Percentiles rank a stretch among this genome's conserved stretches.
Conservation (phyloP, 2,329 filamentous ascomycete genomes). For the Sporothrix protearum region DNA sequence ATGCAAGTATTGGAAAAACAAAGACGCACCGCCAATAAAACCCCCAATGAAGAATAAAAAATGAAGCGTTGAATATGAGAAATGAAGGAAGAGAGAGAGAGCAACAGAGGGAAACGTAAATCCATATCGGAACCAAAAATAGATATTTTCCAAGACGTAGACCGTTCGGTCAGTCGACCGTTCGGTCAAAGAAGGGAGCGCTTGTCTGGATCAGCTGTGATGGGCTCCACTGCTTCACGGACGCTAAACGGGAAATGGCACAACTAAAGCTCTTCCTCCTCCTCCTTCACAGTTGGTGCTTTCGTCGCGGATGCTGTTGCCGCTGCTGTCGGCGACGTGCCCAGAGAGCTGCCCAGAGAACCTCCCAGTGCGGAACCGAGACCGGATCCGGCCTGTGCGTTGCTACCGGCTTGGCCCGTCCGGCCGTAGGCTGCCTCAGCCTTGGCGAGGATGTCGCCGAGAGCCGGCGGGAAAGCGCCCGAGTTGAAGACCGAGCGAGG, state of each 20-base stretch:
- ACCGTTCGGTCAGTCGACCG: not conserved
- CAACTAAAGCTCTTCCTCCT: slow-evolving; percentile 26
- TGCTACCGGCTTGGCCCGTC: not conserved
- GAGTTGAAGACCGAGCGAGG: slow-evolving; percentile 29
- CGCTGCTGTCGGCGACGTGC: not conserved
- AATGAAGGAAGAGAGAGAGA: too few relatives aligned
- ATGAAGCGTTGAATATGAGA: not conserved
- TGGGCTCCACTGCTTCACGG: not conserved
- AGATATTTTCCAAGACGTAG: not conserved
- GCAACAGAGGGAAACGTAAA: not conserved
- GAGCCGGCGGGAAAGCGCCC: slow-evolving; percentile 38
- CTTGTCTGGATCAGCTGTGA: not conserved
- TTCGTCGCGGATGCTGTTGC: not conserved
- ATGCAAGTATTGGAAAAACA: not conserved
- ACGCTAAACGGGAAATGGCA: not conserved
- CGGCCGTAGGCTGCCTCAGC: slow-evolving; percentile 35
- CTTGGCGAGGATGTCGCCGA: slow-evolving; percentile 43
- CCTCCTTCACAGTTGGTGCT: not conserved
- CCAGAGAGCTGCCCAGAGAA: not conserved
- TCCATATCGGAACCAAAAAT: too few relatives aligned
- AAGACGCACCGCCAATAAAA: not conserved
- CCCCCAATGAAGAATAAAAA: not conserved
- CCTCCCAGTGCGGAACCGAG: not conserved
- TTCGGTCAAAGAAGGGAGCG: not conserved
- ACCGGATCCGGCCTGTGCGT: not conserved